Conservation (phyloP, 1,284 basidiomycete genomes). For the Trametes pubescens region DNA sequence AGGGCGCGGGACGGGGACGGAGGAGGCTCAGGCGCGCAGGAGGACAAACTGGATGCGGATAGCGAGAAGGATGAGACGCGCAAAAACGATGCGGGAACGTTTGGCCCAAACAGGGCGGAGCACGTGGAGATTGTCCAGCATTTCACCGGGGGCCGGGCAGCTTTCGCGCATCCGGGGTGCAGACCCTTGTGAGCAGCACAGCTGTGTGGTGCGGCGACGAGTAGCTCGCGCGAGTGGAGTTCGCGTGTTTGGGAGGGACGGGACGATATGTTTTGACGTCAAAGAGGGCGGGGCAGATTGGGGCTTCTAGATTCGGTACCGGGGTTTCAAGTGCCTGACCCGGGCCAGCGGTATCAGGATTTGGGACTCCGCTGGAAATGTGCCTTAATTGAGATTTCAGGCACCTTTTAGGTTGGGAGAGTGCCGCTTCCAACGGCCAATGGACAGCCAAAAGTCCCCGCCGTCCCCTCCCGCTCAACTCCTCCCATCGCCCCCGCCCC, state of each 20-base stretch:
- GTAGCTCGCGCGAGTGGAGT: neutral
- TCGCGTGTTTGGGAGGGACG: neutral
- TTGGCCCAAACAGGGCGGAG: slow-evolving; percentile 11
- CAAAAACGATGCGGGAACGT: slow-evolving; percentile 24
- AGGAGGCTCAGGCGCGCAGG: neutral
- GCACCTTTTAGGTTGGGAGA: slow-evolving; percentile 45
- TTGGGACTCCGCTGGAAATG: slow-evolving; percentile 35
- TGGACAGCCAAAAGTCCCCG: slow-evolving; percentile 42
- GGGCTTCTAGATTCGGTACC: slow-evolving; percentile 35
- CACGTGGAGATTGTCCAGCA: slow-evolving; percentile 30
- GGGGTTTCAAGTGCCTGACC: slow-evolving; percentile 38
- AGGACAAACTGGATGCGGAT: slow-evolving; percentile 4
- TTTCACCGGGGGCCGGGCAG: slow-evolving; percentile 21
- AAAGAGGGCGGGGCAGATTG: slow-evolving; percentile 12
- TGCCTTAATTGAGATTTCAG: slow-evolving; percentile 44
- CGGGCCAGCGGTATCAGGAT: slow-evolving; percentile 26
- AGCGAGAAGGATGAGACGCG: slow-evolving; percentile 11
- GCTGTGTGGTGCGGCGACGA: neutral
- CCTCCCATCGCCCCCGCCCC: slow-evolving; percentile 16
- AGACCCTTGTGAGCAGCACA: neutral
- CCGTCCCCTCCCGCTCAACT: slow-evolving; percentile 13
- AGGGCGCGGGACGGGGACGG: slow-evolving; percentile 5
- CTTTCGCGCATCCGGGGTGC: no score
- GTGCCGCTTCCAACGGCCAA: slow-evolving; percentile 37
- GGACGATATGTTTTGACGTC: slow-evolving; percentile 30